These are phyloP conservation scores for Haematococcus sp. DNA, from an alignment of 139 green algal genomes.

Conservation along the genomic window DNA sequence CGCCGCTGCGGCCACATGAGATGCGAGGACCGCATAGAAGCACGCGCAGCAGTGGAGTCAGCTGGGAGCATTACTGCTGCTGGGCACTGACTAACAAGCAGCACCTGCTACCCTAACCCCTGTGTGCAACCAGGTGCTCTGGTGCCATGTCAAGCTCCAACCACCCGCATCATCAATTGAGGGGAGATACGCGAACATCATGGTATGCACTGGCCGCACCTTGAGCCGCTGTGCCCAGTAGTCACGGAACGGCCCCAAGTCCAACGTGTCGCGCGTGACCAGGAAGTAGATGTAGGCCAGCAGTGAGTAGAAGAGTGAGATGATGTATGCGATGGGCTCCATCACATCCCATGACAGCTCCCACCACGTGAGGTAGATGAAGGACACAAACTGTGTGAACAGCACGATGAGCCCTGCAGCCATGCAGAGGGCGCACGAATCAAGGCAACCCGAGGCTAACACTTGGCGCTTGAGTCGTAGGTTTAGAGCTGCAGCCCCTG, in stretches of 20 bases:
- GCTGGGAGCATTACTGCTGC: background rate
- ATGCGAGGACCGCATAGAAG: background rate
- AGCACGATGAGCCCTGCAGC: background rate
- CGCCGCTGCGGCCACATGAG: background rate
- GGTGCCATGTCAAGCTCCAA: background rate
- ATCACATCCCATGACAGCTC: conserved; percentile 46
- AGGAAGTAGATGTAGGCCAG: conserved; percentile 43
- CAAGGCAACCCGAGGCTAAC: background rate
- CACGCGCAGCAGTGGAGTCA: background rate
- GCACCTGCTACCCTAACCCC: no score
- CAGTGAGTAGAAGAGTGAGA: conserved; percentile 33
- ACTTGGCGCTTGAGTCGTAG: background rate
- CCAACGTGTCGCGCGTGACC: conserved; percentile 23
- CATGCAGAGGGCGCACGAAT: background rate
- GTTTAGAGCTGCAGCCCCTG: background rate
- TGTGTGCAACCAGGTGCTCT: no score
- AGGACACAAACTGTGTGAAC: conserved; percentile 24
- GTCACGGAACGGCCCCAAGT: conserved; percentile 28
- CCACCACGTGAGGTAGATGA: conserved; percentile 28
- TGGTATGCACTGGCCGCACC: no score
- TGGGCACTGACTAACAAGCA: no score
- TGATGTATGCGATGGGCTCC: conserved; percentile 45
- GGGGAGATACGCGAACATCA: background rate
- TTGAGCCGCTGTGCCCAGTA: conserved; percentile 13
- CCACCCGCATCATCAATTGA: background rate